Base-by-base conservation (phyloP, 1,284 basidiomycete genomes). In the Melanopsichium pennsylvanicum region DNA sequence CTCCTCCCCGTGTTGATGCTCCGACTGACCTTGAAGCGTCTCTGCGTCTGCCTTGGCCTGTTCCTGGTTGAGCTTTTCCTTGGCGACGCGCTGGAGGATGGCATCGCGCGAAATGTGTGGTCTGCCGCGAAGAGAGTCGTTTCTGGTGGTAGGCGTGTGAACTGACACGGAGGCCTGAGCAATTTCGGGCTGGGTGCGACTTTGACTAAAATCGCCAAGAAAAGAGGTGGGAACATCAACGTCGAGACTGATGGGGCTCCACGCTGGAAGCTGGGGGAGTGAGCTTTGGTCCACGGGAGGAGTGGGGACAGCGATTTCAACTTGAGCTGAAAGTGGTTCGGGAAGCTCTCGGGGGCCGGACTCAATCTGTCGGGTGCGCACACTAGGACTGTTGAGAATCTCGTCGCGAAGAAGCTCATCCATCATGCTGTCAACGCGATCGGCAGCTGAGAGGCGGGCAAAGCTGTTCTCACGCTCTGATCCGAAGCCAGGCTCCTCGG, bases 21-120 rank as follows among this genome's bases (percentile, higher is more conserved):
- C 27, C 10, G 19, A 18, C 34, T n/a, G 27, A 9, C 9, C 25
- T 8, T 42, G 21, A 38, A 13, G 15, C 8, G 52, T 13, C 4
- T 27, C 36, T 1, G 31, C 21, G 6, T 29, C 42, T 12, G 43
- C 27, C 18, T 43, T 56, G 5, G 57, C 52, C 40, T 71, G 68
- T 22, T 47, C 50, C 21, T 66, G 63, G 31, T 54, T 41, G 31
- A 57, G 48, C 58, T 73, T 73, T 23, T 75, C 68, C 19, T 36
- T 42, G 1, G 74, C 75, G 4, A 79, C 73, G n/a, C 79, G 71
- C 51, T 70, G 60, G 16, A 78, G 70, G 19, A 81, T 73, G 11
- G 70, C 61, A 40, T 80, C 78, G 10, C 76, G 68, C 15, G 79
- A 75, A 41, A 81, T 81, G 48, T 78, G 75, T 10, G 79, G 79